A percentile compares a stretch with the other conserved stretches of the same genome.
Evolutionary conservation across 2,329 filamentous ascomycete species (phyloP).

Genomic region (Scedosporium apiospermum): DNA sequence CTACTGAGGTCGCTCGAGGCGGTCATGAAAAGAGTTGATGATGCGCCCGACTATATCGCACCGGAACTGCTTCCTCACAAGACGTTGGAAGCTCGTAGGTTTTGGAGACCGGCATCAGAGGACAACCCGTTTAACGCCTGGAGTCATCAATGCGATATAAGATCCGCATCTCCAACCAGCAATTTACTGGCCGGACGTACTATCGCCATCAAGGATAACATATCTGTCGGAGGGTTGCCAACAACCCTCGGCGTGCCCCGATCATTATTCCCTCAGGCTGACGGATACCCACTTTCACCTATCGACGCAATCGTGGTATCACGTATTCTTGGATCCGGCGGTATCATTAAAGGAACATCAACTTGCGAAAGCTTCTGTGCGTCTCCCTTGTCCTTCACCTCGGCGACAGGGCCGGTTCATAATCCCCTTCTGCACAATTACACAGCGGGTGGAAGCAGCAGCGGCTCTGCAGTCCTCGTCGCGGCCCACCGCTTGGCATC

Average conservation of each 20-base stretch:
- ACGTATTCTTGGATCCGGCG: constrained; percentile 17
- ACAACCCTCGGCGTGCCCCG: constrained; percentile 14
- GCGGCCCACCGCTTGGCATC: constrained; percentile 11
- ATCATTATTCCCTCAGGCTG: constrained; percentile 5
- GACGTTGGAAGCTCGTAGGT: constrained; percentile 10
- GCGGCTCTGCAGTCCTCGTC: constrained; percentile 21
- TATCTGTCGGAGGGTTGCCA: constrained; percentile 17
- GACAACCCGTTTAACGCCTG: constrained; percentile 24
- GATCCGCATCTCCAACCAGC: neutral
- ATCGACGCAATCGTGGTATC: constrained; percentile 15
- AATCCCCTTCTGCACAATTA: constrained; percentile 16
- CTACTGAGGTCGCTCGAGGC: constrained; percentile 18
- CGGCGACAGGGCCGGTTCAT: constrained; percentile 18
- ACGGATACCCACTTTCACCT: constrained; percentile 12
- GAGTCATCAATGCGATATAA: constrained; percentile 21
- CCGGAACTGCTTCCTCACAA: constrained; percentile 13
- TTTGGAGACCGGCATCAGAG: constrained; percentile 12
- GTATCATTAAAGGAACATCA: constrained; percentile 15
- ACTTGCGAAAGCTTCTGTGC: constrained; percentile 21
- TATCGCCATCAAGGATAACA: constrained; percentile 20
- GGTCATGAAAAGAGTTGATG: constrained; percentile 16
- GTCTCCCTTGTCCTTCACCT: constrained; percentile 18
- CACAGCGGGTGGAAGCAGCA: constrained; percentile 20
- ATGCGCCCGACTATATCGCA: constrained; percentile 17
- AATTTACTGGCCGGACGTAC: constrained; percentile 11